Evolutionary conservation across 441 rosid species (phyloP).

Genomic region (Syzygium syzygioides): DNA sequence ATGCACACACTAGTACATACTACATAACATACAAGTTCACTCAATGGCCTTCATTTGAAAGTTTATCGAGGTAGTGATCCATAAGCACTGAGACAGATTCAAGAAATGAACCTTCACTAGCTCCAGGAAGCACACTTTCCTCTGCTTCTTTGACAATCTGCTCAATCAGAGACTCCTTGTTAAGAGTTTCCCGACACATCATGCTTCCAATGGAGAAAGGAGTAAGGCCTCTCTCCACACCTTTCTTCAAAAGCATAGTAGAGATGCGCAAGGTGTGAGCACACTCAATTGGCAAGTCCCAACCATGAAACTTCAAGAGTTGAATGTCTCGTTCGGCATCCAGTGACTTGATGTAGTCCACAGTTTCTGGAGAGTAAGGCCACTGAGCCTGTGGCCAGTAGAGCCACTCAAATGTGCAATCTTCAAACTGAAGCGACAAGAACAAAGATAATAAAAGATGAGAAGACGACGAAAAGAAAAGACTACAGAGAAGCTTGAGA

Average conservation of each 20-base stretch:
- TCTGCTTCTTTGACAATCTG: slow-evolving; percentile 60
- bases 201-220: slow-evolving; percentile 20
- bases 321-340: slow-evolving; percentile 13
- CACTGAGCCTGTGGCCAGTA: slow-evolving; percentile 92
- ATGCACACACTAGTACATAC: neutral
- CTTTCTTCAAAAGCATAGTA: slow-evolving; percentile 82
- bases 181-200: slow-evolving; percentile 75
- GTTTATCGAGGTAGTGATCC: slow-evolving; percentile 55
- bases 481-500: neutral
- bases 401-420: slow-evolving; percentile 99
- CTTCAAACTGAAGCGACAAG: slow-evolving; percentile 74
- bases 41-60: slow-evolving; percentile 3
- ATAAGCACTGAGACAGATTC: slow-evolving; percentile 51
- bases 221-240: slow-evolving; percentile 8
- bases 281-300: slow-evolving; percentile 10
- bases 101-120: slow-evolving; percentile 58
- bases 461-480: neutral
- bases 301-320: slow-evolving; percentile 13
- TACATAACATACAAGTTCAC: neutral
- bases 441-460: neutral
- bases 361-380: slow-evolving; percentile 43
- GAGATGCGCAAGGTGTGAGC: slow-evolving; percentile 6
- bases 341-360: slow-evolving; percentile 11
- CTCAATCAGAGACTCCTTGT: slow-evolving; percentile 69
- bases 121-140: slow-evolving; percentile 50